Base-by-base conservation (phyloP, 2,329 filamentous ascomycete species). In the Alternaria sp. region DNA sequence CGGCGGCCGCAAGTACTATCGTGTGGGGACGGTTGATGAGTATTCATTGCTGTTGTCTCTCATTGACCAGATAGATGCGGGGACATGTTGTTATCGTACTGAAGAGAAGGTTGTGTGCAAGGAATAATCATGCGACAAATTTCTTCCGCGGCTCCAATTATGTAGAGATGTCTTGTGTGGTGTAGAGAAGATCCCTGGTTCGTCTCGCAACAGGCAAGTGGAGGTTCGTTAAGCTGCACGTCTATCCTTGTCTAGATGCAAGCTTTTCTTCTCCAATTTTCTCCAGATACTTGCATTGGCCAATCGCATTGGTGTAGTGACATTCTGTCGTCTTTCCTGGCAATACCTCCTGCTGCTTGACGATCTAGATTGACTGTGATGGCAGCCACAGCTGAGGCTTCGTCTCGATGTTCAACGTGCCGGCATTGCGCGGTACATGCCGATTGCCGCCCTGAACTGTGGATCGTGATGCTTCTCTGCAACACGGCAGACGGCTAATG, bases 261-360 rank as follows among this genome's bases (percentile, higher is more conserved):
- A 59, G 56, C 56, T 62, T 62, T 59, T 62, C 21, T 52, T 49
- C 59, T 62, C 59, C 59, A 62, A 58, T 32, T 58, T 62, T 62
- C 56, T 62, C 60, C 60, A 62, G 60, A 59, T 43, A 21, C 28
- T 32, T 28, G 12, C 26, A 17, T 32, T 40, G 43, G n/a, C 60
- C 56, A 62, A 62, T 62, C 15, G 25, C n/a, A 2, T 28, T 5
- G 10, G 17, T n/a, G 1, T 13, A 21, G 32, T 62, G 60, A 62
- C 60, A 55, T 54, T 26, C 15, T 32, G 17, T n/a, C 51, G 32
- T 45, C 12, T 19, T 15, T 36, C 26, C 21, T 54, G 26, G 40
- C 49, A 46, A 28, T 13, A 6, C 25, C 13, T 53, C 47, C 49
- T 44, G 46, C 23, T 30, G 15, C 21, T 13, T 43, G 28, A 46